phyloP scores from a whole-genome alignment of 306 rosid genomes.

The Begonia fuchsioides region DNA sequence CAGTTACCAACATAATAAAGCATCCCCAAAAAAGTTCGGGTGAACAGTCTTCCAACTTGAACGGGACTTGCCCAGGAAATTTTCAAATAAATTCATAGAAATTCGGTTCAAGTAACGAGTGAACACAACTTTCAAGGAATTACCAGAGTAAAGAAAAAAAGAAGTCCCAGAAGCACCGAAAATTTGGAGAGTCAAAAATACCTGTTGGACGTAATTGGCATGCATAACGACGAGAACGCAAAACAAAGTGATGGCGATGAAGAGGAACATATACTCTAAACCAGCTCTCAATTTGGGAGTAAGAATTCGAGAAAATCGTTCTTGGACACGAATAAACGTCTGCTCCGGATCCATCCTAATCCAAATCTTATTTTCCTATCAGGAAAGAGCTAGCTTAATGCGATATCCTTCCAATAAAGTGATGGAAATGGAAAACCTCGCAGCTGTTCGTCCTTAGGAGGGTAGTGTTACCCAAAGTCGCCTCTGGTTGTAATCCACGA shows the following conservation, averaged over 20 bases:
- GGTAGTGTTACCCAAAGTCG: too few relatives aligned
- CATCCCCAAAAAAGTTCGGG: too few relatives aligned
- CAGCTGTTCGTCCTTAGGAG: too few relatives aligned
- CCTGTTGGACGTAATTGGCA: constrained; percentile 99
- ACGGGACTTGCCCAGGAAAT: background rate
- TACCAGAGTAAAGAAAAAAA: background rate
- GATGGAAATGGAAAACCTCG: too few relatives aligned
- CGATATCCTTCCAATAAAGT: too few relatives aligned
- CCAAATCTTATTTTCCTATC: too few relatives aligned
- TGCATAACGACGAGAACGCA: constrained; percentile 97
- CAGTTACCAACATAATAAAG: too few relatives aligned
- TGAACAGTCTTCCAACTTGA: background rate
- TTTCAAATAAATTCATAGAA: background rate
- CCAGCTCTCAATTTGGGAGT: constrained; percentile 78
- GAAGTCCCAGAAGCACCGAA: background rate
- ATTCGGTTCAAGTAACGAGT: background rate
- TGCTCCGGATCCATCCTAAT: constrained; percentile 86
- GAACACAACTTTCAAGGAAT: constrained; percentile 9
- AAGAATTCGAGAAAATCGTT: constrained; percentile 83
- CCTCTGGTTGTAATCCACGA: too few relatives aligned
- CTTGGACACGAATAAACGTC: constrained; percentile 88
- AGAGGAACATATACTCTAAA: constrained; percentile 69
- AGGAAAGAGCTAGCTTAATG: too few relatives aligned
- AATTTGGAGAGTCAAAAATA: constrained; percentile 5
- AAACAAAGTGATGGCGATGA: constrained; percentile 73